These are phyloP conservation scores for Ceratocystis variospora DNA, from an alignment of 2,329 filamentous ascomycete genomes.

Conservation along the genomic window DNA sequence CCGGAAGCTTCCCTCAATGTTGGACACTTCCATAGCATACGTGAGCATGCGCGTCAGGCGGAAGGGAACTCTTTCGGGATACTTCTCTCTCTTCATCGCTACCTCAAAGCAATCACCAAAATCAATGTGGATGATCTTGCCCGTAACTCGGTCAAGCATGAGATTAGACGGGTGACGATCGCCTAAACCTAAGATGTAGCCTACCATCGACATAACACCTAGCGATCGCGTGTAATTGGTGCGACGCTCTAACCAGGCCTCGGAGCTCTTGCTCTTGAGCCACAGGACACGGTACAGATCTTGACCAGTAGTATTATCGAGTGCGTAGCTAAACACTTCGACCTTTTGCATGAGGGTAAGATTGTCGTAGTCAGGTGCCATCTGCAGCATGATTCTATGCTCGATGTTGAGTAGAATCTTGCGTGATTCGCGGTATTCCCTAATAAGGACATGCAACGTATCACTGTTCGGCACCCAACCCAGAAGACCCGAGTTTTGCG, in stretches of 20 bases:
- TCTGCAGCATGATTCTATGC: constrained; percentile 98
- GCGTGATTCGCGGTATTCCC: constrained; percentile 90
- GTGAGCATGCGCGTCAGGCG: constrained; percentile 96
- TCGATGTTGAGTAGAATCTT: constrained; percentile 99
- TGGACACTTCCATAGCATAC: constrained; percentile 99
- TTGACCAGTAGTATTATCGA: constrained; percentile 98
- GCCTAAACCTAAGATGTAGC: constrained; percentile 91
- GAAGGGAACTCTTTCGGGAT: constrained; percentile 95
- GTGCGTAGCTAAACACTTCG: constrained; percentile 95
- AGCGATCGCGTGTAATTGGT: constrained; percentile 98
- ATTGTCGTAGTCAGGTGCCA: constrained; percentile 98
- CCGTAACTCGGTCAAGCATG: constrained; percentile 90
- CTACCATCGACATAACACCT: constrained; percentile 99
- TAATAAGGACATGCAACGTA: constrained; percentile 88
- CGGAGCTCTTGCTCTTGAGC: constrained; percentile 97
- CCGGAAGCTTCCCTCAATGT: constrained; percentile 96
- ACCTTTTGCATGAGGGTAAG: constrained; percentile 99
- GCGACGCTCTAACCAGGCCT: constrained; percentile 90
- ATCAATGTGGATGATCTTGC: constrained; percentile 97
- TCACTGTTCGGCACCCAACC: constrained; percentile 98
- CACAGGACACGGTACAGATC: constrained; percentile 95
- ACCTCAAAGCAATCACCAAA: constrained; percentile 99
- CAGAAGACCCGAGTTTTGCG: constrained; percentile 86
- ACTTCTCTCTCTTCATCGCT: constrained; percentile 98
- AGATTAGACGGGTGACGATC: constrained; percentile 96